phyloP scores from a whole-genome alignment of 1,284 basidiomycete genomes.

The Irpex sp. region DNA sequence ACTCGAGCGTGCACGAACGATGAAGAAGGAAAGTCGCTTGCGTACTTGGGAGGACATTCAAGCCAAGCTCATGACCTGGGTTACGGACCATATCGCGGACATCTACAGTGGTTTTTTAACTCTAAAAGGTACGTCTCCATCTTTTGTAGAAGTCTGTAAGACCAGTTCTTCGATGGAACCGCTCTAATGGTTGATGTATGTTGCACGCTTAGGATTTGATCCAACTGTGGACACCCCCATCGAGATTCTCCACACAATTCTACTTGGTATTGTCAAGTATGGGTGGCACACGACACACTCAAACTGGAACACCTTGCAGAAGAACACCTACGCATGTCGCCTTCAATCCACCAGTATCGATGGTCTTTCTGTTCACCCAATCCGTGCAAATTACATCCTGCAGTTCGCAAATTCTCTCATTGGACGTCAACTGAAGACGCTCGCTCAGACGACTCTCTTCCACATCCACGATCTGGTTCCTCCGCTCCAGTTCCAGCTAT shows the following conservation, averaged over 20 bases:
- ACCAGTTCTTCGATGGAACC: no score
- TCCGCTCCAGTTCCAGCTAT: neutral
- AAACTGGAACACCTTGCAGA: conserved; percentile 10
- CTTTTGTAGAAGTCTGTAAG: no score
- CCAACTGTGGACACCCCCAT: conserved; percentile 31
- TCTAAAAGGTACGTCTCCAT: no score
- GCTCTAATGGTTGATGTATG: no score
- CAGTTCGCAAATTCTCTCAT: conserved; percentile 22
- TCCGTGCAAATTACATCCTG: conserved; percentile 20
- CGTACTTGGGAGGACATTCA: no score
- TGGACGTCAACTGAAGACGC: conserved; percentile 20
- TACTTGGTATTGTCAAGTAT: conserved; percentile 35
- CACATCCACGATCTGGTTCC: conserved; percentile 20
- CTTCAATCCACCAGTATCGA: conserved; percentile 15
- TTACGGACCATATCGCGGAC: no score
- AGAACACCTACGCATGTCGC: conserved; percentile 9
- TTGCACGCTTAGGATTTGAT: conserved; percentile 27
- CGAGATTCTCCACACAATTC: conserved; percentile 34
- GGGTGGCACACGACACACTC: conserved; percentile 20
- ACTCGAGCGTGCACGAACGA: no score
- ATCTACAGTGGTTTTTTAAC: no score
- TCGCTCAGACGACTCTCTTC: conserved; percentile 17
- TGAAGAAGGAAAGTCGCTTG: no score
- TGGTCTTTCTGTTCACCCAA: conserved; percentile 17
- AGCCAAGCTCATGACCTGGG: no score